Base-by-base conservation (phyloP, 1,139 yeast genomes). In the Debaryomyces sp. region DNA sequence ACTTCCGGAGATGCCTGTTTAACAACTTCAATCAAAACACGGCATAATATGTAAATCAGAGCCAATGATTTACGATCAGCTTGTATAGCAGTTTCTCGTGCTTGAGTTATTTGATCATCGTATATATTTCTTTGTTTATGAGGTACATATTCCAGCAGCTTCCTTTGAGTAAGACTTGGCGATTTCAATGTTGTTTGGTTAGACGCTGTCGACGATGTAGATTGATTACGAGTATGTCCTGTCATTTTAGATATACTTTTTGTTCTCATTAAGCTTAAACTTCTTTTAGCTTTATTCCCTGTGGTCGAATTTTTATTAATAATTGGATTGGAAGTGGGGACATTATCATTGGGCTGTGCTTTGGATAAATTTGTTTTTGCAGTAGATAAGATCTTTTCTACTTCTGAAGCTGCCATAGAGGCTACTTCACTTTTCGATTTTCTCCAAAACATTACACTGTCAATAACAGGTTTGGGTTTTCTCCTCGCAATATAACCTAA, bases 361-460 rank as follows among this genome's bases (percentile, higher is more conserved):
- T 41, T 49, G 9, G 55, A 47, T 22, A 64, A 47, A 29, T 54
- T 61, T 4, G 58, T 38, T 46, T 61, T 60, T 12, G 68, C 69
- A 8, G 59, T 47, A 6, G 57, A 51, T 32, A 71, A 46, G 0
- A 67, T 72, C 50, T 73, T 71, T 48, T 81, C 85, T 13, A 81
- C 82, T 51, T 84, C 87, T 8, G 79, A 71, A 1, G 88, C 84
- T 0, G 96, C 96, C 71, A 84, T 75, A 3, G 85, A 78, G 0
- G 96, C 91, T 3, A 89, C 86, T 57, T 92, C 97, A 26, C 95
- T 85, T 64, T 94, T 76, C 5, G 95, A 83, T 64, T 92, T 90
- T 51, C 99, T 78, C 99, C 99, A 94, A 62, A 89, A 92, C 98
- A 95, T 92, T 50, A 94, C 97, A 21, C 96, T 89, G 64, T 95